phyloP scores from a whole-genome alignment of 495 filamentous ascomycete species.

The Neurospora pannonica region DNA sequence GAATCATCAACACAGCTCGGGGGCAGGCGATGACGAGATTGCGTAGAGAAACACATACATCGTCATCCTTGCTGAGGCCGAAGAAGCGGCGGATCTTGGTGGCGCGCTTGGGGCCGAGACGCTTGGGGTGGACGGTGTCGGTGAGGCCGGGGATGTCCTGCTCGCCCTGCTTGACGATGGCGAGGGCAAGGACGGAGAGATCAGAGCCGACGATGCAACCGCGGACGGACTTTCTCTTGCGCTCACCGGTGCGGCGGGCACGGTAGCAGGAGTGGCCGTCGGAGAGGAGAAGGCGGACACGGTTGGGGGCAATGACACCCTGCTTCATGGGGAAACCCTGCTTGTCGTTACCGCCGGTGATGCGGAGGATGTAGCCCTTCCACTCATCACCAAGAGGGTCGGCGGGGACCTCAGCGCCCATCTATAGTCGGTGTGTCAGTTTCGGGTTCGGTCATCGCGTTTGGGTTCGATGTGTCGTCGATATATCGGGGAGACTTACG shows the following conservation, averaged over 20 bases:
- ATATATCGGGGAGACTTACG: slow-evolving; percentile 16
- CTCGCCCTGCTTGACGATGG: slow-evolving; percentile 96
- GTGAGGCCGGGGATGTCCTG: slow-evolving; percentile 87
- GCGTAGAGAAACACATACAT: slow-evolving; percentile 60
- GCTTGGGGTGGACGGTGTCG: slow-evolving; percentile 94
- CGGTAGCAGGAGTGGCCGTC: slow-evolving; percentile 97
- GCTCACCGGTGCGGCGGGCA: slow-evolving; percentile 91
- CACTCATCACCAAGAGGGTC: slow-evolving; percentile 96
- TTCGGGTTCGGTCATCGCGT: slow-evolving; percentile 1
- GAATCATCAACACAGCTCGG: slow-evolving; percentile 32
- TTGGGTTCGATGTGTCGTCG: slow-evolving; percentile 18
- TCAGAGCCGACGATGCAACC: slow-evolving; percentile 97
- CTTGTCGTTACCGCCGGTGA: slow-evolving; percentile 99
- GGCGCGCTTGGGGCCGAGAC: slow-evolving; percentile 96
- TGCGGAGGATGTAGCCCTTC: slow-evolving; percentile 96
- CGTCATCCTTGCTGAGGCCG: slow-evolving; percentile 97
- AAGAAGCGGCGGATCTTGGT: slow-evolving; percentile 99
- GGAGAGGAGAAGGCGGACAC: slow-evolving; percentile 88
- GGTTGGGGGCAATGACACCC: slow-evolving; percentile 95
- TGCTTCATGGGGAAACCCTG: slow-evolving; percentile 99
- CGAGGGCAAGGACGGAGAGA: slow-evolving; percentile 83
- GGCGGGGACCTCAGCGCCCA: slow-evolving; percentile 91
- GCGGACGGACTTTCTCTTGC: slow-evolving; percentile 96
- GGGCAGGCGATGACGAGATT: slow-evolving; percentile 50
- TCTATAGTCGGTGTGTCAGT: slow-evolving; percentile 35